Conservation (phyloP, 2,329 filamentous ascomycete genomes). For the Colletotrichum horii region DNA sequence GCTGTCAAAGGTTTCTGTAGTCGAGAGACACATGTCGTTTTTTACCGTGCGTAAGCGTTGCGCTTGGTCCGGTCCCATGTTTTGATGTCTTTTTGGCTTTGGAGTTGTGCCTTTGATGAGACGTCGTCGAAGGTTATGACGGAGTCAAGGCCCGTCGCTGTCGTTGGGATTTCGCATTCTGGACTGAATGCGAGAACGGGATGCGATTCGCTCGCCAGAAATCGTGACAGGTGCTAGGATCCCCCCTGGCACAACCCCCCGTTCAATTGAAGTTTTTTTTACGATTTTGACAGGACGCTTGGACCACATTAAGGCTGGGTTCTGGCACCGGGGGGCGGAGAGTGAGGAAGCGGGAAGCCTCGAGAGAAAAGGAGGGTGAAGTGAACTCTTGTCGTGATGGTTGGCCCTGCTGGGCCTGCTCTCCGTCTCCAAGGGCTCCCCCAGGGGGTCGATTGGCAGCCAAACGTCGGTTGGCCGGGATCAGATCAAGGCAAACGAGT, state of each 20-base stretch:
- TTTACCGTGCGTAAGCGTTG: neutral
- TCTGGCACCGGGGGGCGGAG: conserved; percentile 1
- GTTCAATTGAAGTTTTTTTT: conserved; percentile 6
- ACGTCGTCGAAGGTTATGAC: conserved; percentile 5
- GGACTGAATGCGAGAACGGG: neutral
- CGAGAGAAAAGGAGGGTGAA: neutral
- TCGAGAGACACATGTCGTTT: neutral
- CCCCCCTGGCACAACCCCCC: neutral
- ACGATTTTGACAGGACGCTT: conserved; percentile 24
- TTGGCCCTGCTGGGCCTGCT: neutral
- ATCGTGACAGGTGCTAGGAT: conserved; percentile 18
- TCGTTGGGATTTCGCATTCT: conserved; percentile 6
- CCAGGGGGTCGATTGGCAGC: neutral
- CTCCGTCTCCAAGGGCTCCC: neutral
- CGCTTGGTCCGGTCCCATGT: neutral
- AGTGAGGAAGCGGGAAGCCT: neutral
- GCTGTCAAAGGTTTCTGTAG: neutral
- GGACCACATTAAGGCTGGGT: conserved; percentile 19
- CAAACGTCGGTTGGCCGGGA: neutral
- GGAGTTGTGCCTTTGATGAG: neutral
- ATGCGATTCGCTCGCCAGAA: conserved; percentile 20
- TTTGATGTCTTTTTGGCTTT: neutral
- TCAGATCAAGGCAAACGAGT: conserved; percentile 19
- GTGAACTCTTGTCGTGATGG: neutral
- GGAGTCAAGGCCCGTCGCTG: neutral